Percentiles rank a stretch among this genome's conserved stretches.
Conservation (phyloP, 805 yeast species). For the Zygosaccharomyces pseudorouxii region DNA sequence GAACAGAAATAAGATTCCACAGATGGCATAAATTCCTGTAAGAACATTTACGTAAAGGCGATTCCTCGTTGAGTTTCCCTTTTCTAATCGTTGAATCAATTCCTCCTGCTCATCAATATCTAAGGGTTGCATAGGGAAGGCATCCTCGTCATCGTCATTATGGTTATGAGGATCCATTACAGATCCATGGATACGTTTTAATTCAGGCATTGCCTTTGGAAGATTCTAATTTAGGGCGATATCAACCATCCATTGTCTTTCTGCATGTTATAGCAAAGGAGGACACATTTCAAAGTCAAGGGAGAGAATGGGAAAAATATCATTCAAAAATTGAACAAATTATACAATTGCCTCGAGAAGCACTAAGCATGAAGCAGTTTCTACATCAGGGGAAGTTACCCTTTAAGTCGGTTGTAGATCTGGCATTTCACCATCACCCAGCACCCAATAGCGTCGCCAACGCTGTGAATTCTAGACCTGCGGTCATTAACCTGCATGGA, state of each 20-base stretch:
- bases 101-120: constrained; percentile 35
- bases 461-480: constrained; percentile 26
- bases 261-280: neutral
- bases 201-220: constrained; percentile 21
- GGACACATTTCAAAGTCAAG: neutral
- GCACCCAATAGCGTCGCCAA: neutral
- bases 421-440: constrained; percentile 21
- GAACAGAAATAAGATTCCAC: constrained; percentile 25
- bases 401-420: constrained; percentile 20
- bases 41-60: constrained; percentile 19
- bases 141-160: constrained; percentile 14
- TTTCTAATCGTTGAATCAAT: constrained; percentile 25
- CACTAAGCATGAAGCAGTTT: constrained; percentile 8
- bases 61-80: constrained; percentile 20
- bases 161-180: constrained; percentile 11
- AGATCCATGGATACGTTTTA: constrained; percentile 20
- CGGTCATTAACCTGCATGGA: constrained; percentile 48
- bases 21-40: constrained; percentile 19
- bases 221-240: neutral
- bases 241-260: neutral
- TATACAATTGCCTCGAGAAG: neutral
- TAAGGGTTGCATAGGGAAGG: constrained; percentile 20
- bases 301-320: neutral
- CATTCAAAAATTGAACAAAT: neutral
- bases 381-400: constrained; percentile 12